Conservation (phyloP, 2,329 filamentous ascomycete genomes). For the Tympanopsis confertula region DNA sequence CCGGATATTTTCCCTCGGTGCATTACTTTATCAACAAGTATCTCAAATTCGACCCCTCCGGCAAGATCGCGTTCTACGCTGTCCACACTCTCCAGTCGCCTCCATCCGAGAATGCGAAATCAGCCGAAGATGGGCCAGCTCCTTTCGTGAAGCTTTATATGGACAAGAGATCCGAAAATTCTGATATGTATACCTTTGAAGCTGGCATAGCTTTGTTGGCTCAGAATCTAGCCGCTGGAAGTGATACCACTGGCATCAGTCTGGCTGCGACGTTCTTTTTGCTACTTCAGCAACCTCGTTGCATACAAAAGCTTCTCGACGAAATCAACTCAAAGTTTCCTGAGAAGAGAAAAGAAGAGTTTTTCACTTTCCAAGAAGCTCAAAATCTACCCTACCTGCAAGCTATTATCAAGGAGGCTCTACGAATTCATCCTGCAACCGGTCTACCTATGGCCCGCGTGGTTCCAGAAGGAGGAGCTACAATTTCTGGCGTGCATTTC, state of each 20-base stretch:
- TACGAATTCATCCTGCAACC: slow-evolving; percentile 30
- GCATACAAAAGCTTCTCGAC: slow-evolving; percentile 17
- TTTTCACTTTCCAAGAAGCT: slow-evolving; percentile 12
- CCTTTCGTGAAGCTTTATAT: too few relatives aligned
- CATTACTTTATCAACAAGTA: too few relatives aligned
- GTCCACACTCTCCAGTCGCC: too few relatives aligned
- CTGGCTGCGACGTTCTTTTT: slow-evolving; percentile 16
- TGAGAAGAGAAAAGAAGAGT: background rate
- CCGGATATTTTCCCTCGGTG: too few relatives aligned
- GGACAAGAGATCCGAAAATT: too few relatives aligned
- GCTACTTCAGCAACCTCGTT: slow-evolving; percentile 11
- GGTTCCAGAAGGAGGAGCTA: slow-evolving; percentile 24
- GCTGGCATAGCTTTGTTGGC: too few relatives aligned
- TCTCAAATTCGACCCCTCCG: too few relatives aligned
- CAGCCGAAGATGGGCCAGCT: too few relatives aligned
- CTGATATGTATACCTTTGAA: too few relatives aligned
- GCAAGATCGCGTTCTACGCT: too few relatives aligned
- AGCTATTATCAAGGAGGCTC: slow-evolving; percentile 32
- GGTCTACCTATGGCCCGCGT: slow-evolving; percentile 28
- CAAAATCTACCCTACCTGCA: slow-evolving; percentile 29
- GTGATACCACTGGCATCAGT: slow-evolving; percentile 21
- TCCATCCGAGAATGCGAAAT: too few relatives aligned
- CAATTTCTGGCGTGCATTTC: slow-evolving; percentile 11
- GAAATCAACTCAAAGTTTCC: slow-evolving; percentile 21
- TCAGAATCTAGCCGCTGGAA: slow-evolving; percentile 20